Evolutionary conservation across 2,329 filamentous ascomycete genomes (phyloP).

Genomic region (Ilyonectria sp.): DNA sequence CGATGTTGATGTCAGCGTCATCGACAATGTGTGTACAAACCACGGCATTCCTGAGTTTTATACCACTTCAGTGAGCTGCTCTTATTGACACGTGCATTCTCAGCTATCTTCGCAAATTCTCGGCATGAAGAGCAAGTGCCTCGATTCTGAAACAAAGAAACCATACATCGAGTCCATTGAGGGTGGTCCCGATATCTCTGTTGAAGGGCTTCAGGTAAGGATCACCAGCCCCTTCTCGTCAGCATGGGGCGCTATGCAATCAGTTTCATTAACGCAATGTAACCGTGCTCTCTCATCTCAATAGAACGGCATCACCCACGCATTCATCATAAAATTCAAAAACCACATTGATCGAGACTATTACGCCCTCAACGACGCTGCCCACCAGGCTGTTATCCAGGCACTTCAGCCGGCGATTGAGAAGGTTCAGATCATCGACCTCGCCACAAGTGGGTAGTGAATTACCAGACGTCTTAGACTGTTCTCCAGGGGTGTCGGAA

Average conservation of each 20-base stretch:
- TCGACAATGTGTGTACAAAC: neutral
- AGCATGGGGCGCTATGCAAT: neutral
- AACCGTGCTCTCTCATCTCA: neutral
- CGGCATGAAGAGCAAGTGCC: neutral
- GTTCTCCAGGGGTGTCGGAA: neutral
- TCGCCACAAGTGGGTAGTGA: neutral
- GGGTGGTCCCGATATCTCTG: constrained; percentile 8
- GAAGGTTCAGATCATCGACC: constrained; percentile 12
- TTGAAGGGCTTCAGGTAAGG: constrained; percentile 14
- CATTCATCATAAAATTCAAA: constrained; percentile 4
- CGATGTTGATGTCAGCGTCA: neutral
- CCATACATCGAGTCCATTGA: constrained; percentile 11
- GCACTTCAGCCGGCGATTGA: constrained; percentile 5
- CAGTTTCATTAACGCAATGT: neutral
- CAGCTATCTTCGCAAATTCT: neutral
- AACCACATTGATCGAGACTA: neutral
- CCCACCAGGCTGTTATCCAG: constrained; percentile 3
- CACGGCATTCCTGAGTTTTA: neutral
- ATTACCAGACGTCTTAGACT: neutral
- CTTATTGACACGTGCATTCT: neutral
- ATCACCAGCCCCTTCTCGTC: neutral
- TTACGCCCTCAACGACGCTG: neutral
- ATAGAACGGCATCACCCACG: constrained; percentile 9
- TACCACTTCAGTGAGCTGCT: neutral
- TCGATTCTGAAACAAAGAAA: neutral